Evolutionary conservation across 352 stramenopile genomes (phyloP), one percentile per base, ranked within the genome.

Genomic region (Phytophthora cajani): DNA sequence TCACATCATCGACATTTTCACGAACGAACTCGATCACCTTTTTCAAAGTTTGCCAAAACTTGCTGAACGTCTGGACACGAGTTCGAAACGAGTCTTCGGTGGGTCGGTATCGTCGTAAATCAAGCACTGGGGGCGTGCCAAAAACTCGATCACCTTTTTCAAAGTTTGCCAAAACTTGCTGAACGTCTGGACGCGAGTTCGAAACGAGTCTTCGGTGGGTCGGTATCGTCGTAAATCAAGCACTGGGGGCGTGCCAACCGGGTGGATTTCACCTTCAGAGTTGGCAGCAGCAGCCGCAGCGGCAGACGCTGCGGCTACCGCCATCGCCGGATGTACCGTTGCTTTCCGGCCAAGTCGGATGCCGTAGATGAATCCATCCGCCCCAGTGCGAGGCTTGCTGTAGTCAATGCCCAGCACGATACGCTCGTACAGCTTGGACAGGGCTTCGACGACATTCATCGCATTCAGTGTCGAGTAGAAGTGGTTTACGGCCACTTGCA

Each of bases 301-400:
- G 0, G 72, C 80, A 19, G 70, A 47, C 21, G 62, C 69, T 5
- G 62, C 62, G 23, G 64, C 67, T 47, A 68, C 68, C 5, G 62
- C 67, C 57, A 83, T 80, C 4, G 78, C 74, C 14, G 70, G 72
- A 0, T 82, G 70, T 5, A 87, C 60, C 0, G 62, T 72, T 11
- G 71, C 54, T 44, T 92, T 94, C 36, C 87, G 80, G 10, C 87
- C 87, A 40, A 94, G 84, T 16, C 85, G 85, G 62, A 94, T 88
- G 6, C 85, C 85, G 46, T 92, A 93, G 23, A 92, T 72, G 56
- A 90, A 85, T 9, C 62, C 66, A 5, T 91, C 78, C 5, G 76
- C 69, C 19, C 77, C 76, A 14, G 74, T 71, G 5, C 79, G 80
- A 19, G 84, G 84, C 51, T 88, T 89, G 38, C 69, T 79, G 42